phyloP scores from a whole-genome alignment of 495 filamentous ascomycete species.

The Rhizodiscina lignyota region DNA sequence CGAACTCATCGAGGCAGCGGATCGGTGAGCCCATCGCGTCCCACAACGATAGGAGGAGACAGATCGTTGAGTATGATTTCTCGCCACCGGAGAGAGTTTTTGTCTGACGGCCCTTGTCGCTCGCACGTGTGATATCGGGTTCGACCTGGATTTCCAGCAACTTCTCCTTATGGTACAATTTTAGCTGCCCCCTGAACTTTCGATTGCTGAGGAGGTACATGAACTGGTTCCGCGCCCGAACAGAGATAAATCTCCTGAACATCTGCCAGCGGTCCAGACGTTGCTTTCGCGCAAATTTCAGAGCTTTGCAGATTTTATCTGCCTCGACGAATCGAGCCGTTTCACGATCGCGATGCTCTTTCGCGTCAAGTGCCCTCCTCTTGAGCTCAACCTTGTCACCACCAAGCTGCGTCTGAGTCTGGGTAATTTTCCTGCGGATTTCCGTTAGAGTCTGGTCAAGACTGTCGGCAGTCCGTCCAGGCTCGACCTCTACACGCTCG shows the following conservation, averaged over 20 bases:
- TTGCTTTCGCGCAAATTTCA: constrained; percentile 49
- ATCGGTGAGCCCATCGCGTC: constrained; percentile 95
- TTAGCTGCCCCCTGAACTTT: constrained; percentile 67
- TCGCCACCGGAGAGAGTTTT: constrained; percentile 91
- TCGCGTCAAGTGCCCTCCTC: constrained; percentile 28
- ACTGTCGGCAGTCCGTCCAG: constrained; percentile 44
- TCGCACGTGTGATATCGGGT: constrained; percentile 58
- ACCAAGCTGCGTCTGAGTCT: constrained; percentile 34
- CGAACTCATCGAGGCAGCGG: constrained; percentile 92
- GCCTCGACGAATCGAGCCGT: constrained; percentile 30
- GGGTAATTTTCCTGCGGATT: too few species aligned
- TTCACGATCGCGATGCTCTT: constrained; percentile 27
- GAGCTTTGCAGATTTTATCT: constrained; percentile 35
- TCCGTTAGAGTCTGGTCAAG: constrained; percentile 55
- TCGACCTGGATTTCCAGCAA: constrained; percentile 58
- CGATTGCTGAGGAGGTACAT: constrained; percentile 75
- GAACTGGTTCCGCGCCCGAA: constrained; percentile 71
- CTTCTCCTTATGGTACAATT: constrained; percentile 57
- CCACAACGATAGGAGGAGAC: constrained; percentile 82
- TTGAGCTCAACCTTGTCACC: constrained; percentile 51
- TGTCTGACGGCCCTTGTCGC: constrained; percentile 54
- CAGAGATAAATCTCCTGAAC: constrained; percentile 71
- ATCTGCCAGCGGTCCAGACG: constrained; percentile 60
- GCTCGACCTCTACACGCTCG: constrained; percentile 45
- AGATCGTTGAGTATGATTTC: constrained; percentile 95